Evolutionary conservation across 2,329 filamentous ascomycete species (phyloP).

Genomic region (Venturia asperata): DNA sequence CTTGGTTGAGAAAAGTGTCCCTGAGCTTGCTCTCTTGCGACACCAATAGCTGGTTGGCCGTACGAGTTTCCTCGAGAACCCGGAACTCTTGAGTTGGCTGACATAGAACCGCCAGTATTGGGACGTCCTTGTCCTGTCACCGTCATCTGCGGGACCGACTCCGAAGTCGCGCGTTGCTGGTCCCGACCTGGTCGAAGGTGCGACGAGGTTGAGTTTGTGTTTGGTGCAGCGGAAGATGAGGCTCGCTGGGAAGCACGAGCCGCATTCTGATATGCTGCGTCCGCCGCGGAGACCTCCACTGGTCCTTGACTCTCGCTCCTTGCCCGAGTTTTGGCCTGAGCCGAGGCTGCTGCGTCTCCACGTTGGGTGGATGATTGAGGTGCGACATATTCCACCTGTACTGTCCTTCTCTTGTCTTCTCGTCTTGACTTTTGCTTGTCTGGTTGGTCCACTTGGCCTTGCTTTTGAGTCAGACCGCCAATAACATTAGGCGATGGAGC

Average conservation of each 20-base stretch:
- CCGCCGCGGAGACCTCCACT: constrained; percentile 32
- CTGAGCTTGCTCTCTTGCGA: constrained; percentile 82
- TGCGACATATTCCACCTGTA: constrained; percentile 96
- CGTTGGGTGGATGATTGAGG: constrained; percentile 79
- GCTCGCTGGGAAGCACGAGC: constrained; percentile 25
- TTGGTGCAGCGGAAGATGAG: constrained; percentile 12
- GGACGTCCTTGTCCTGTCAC: constrained; percentile 47
- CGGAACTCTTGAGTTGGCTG: constrained; percentile 53
- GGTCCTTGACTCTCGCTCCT: constrained; percentile 51
- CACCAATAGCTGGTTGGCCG: constrained; percentile 78
- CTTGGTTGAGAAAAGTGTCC: constrained; percentile 77
- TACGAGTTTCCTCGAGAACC: constrained; percentile 66
- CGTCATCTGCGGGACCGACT: constrained; percentile 33
- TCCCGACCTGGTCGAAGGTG: constrained; percentile 35
- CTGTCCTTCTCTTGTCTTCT: constrained; percentile 85
- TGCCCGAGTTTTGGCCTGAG: constrained; percentile 41
- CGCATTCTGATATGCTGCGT: constrained; percentile 22
- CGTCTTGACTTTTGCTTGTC: constrained; percentile 60
- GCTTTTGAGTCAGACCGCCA: constrained; percentile 62
- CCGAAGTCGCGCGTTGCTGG: constrained; percentile 47
- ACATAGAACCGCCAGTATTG: constrained; percentile 72
- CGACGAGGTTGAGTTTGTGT: constrained; percentile 27
- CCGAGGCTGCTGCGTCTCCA: constrained; percentile 46
- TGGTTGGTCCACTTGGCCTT: constrained; percentile 65
- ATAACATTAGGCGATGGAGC: constrained; percentile 36